Evolutionary conservation across 2,329 filamentous ascomycete species (phyloP).

Genomic region (Diaporthe sp.): DNA sequence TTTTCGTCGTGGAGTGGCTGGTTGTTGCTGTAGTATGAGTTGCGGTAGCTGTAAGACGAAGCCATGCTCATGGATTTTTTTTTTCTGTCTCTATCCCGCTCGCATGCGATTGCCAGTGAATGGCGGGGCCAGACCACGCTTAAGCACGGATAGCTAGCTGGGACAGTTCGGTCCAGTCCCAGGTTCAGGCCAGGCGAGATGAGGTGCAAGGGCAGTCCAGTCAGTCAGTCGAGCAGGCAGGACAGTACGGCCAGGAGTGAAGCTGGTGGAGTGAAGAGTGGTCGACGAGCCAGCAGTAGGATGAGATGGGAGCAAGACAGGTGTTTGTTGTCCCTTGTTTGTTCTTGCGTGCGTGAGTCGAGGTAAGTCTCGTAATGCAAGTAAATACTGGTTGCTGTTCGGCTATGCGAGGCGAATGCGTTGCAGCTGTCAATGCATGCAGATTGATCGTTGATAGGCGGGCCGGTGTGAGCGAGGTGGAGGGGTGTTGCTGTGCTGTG

Average conservation of each 20-base stretch:
- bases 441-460: constrained; percentile 9
- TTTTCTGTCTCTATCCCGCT: not conserved
- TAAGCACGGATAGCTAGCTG: constrained; percentile 31
- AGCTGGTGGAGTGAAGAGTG: constrained; percentile 3
- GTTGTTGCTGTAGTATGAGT: constrained; percentile 61
- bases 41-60: constrained; percentile 65
- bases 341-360: constrained; percentile 10
- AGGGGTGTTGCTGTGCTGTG: constrained; percentile 10
- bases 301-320: not conserved
- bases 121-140: constrained; percentile 37
- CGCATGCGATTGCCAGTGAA: constrained; percentile 38
- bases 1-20: constrained; percentile 54
- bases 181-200: not conserved
- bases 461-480: constrained; percentile 17
- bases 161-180: constrained; percentile 18
- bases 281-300: not conserved
- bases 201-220: not conserved
- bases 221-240: not conserved
- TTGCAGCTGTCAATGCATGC: constrained; percentile 31
- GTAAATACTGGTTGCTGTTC: constrained; percentile 29
- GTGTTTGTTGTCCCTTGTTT: constrained; percentile 17
- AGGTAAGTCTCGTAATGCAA: constrained; percentile 16
- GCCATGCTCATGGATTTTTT: constrained; percentile 56
- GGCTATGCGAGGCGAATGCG: constrained; percentile 32
- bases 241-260: not conserved